Conservation (phyloP, 2,329 filamentous ascomycete genomes). For the Stenocarpella maydis region DNA sequence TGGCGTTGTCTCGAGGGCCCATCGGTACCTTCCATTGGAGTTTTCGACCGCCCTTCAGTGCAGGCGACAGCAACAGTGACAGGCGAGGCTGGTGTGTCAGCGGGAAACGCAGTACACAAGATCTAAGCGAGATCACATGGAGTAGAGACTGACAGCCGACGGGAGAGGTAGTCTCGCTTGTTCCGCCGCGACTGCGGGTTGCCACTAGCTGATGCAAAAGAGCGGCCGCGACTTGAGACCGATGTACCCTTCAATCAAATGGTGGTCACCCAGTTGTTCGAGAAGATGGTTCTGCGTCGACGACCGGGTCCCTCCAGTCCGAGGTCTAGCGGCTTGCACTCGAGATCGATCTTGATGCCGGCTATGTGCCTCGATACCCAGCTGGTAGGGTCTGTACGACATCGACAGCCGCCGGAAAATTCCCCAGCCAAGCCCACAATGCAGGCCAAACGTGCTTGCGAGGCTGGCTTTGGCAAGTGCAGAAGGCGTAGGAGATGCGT, state of each 20-base stretch:
- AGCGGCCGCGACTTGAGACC: not conserved
- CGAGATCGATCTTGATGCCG: conserved; percentile 24
- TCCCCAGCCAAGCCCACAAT: conserved; percentile 1
- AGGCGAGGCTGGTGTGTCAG: not conserved
- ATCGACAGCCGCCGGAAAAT: conserved; percentile 21
- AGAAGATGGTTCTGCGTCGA: not conserved
- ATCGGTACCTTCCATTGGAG: conserved; percentile 27
- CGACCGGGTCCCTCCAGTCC: not conserved
- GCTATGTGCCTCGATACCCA: conserved; percentile 21
- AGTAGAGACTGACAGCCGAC: not conserved
- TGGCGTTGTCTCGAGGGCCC: conserved; percentile 5
- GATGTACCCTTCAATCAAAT: not conserved
- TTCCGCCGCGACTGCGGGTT: not conserved
- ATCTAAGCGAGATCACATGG: conserved; percentile 9
- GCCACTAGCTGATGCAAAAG: conserved; percentile 3
- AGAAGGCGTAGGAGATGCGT: not conserved
- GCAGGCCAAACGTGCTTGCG: conserved; percentile 1
- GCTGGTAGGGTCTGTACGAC: conserved; percentile 29
- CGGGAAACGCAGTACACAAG: conserved; percentile 8
- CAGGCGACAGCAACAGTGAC: not conserved
- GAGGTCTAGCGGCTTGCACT: not conserved
- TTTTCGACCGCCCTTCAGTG: not conserved
- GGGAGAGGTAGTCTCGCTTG: conserved; percentile 4
- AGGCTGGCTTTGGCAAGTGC: conserved; percentile 8
- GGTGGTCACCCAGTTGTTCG: not conserved